Base-by-base conservation (phyloP, 2,329 filamentous ascomycete genomes). In the Lachnellula subtilissima region DNA sequence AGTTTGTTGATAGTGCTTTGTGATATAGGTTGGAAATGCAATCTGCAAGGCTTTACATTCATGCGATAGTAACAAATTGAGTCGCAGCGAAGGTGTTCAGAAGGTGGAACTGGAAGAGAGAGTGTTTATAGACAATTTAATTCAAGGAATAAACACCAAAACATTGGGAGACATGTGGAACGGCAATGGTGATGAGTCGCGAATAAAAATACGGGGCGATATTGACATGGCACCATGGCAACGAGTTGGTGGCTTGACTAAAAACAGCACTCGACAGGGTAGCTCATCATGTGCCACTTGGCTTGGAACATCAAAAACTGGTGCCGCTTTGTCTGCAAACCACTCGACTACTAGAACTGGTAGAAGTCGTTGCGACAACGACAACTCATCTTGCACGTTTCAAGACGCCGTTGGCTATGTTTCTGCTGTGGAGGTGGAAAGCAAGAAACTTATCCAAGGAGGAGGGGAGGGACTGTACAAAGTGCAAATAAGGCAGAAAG, bases 91-190 rank as follows among this genome's bases (percentile, higher is more conserved):
- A 23, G 17, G 22, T 32, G 32, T 17, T 37, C 15, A 25, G 22
- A 23, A 9, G n/a, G n/a, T 23, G 37, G 48, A 25, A 22, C 14
- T 39, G 32, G 22, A 11, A 11, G 43, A 46, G 23, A 28, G 8
- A 17, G 40, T 60, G 46, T 54, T 53, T 53, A 60, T 56, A 32
- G 43, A 22, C 11, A 46, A 17, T 37, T 15, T 8, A 14, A 48
- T 19, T 19, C 14, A 17, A 22, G 19, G 15, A 2, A 28, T 12
- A 28, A 5, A 25, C 25, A 25, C 25, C 25, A 25, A 25, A 28
- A 47, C 43, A 47, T 9, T 28, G 43, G 43, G 7, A 19, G 37
- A n/a, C 37, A 19, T 43, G n/a, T 43, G 40, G 19, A 14, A 8
- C 40, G 40, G 19, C 9, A 23, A 19, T 43, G 12, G 7, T n/a